Evolutionary conservation across 306 rosid species (phyloP).

Genomic region (Glycine soja): DNA sequence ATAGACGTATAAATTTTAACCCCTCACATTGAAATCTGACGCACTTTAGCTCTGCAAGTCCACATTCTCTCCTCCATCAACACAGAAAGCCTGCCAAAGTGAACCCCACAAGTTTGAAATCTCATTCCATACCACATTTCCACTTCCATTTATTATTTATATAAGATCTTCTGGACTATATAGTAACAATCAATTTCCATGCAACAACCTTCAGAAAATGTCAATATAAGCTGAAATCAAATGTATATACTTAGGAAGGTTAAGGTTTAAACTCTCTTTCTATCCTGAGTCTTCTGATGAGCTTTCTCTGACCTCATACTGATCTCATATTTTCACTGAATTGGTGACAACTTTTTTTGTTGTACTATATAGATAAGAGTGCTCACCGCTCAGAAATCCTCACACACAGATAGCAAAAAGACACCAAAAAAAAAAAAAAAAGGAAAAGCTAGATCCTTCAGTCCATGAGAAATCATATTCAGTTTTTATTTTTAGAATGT

Average conservation of each 20-base stretch:
- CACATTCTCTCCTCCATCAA: constrained; percentile 60
- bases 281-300: background rate
- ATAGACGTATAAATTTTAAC: constrained; percentile 22
- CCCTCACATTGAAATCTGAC: constrained; percentile 54
- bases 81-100: constrained; percentile 58
- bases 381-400: constrained; percentile 25
- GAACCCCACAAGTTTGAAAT: constrained; percentile 80
- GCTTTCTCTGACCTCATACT: constrained; percentile 41
- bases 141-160: constrained; percentile 39
- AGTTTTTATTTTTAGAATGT: background rate
- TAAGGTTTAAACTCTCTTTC: constrained; percentile 19
- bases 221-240: constrained; percentile 39
- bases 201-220: constrained; percentile 41
- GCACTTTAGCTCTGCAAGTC: constrained; percentile 61
- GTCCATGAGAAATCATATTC: constrained; percentile 17
- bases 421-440: background rate
- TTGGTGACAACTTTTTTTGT: constrained; percentile 35
- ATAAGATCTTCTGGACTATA: constrained; percentile 5
- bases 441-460: constrained; percentile 15
- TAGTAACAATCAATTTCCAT: constrained; percentile 49
- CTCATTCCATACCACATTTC: constrained; percentile 34
- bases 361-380: constrained; percentile 39
- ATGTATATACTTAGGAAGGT: constrained; percentile 26
- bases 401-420: background rate
- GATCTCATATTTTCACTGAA: constrained; percentile 29